phyloP scores from a whole-genome alignment of 2,329 filamentous ascomycete genomes.

The Botrytis porri region DNA sequence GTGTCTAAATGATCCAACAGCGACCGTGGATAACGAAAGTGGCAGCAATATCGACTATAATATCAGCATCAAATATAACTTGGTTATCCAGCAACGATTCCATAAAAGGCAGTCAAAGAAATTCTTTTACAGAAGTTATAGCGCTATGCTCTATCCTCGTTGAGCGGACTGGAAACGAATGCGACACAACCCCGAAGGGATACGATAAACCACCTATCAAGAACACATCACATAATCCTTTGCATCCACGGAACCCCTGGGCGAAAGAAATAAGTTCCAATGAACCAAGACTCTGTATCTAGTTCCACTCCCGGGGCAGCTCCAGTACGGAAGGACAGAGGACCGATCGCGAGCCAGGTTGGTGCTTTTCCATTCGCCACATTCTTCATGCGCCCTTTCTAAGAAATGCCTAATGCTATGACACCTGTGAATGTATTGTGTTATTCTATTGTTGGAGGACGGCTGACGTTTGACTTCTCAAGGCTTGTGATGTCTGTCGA shows the following conservation, averaged over 20 bases:
- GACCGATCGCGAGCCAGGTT: slow-evolving; percentile 12
- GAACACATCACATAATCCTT: not conserved
- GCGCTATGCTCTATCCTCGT: not conserved
- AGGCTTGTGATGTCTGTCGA: slow-evolving; percentile 59
- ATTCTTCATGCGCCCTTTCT: not conserved
- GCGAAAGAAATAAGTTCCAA: not conserved
- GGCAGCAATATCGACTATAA: not conserved
- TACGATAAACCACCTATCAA: not conserved
- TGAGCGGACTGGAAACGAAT: not conserved
- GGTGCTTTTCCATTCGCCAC: not conserved
- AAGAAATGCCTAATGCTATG: not conserved
- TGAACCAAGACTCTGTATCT: not conserved
- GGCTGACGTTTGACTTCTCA: slow-evolving; percentile 17
- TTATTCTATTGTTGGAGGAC: not conserved
- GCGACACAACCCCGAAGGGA: not conserved
- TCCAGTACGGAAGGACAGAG: slow-evolving; percentile 5
- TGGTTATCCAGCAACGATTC: not conserved
- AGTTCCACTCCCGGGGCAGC: not conserved
- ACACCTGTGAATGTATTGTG: not conserved
- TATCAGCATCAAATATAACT: not conserved
- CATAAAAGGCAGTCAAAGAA: not conserved
- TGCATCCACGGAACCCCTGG: not conserved
- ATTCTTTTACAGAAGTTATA: not conserved
- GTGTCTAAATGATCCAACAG: not conserved
- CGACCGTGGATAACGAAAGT: not conserved